phyloP scores from a whole-genome alignment of 1,139 yeast genomes.

The Blastobotrys aristatus region DNA sequence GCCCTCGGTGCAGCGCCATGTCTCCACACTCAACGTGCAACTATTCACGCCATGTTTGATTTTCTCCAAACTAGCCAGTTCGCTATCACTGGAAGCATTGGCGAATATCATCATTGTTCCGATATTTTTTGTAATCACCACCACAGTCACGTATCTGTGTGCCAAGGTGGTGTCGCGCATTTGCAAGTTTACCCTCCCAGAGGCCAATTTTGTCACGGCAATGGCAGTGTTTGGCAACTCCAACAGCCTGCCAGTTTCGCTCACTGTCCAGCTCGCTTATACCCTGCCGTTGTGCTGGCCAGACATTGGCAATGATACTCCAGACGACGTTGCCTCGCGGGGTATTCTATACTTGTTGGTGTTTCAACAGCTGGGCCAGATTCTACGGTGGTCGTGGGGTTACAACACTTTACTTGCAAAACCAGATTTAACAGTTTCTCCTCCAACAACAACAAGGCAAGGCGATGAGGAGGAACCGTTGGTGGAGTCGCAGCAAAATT shows the following conservation, averaged over 20 bases:
- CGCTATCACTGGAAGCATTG: conserved; percentile 61
- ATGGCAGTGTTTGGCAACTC: conserved; percentile 88
- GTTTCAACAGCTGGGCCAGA: conserved; percentile 82
- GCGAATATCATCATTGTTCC: conserved; percentile 70
- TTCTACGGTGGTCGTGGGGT: conserved; percentile 91
- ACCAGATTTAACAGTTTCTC: neutral
- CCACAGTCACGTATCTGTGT: conserved; percentile 54
- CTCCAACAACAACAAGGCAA: neutral
- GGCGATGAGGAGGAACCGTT: conserved; percentile 12
- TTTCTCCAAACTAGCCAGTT: conserved; percentile 72
- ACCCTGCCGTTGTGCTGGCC: conserved; percentile 76
- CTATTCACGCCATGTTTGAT: conserved; percentile 81
- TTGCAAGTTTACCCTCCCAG: conserved; percentile 54
- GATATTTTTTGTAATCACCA: conserved; percentile 59
- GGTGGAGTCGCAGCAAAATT: neutral
- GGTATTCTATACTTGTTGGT: conserved; percentile 73
- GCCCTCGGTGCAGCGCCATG: conserved; percentile 57
- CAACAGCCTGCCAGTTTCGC: conserved; percentile 56
- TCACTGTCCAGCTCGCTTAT: conserved; percentile 65
- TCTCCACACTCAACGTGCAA: conserved; percentile 68
- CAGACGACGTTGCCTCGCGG: conserved; percentile 71
- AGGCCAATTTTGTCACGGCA: conserved; percentile 75
- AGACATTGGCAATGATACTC: conserved; percentile 56
- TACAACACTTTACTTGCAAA: conserved; percentile 62
- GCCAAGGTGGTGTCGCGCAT: conserved; percentile 47